Evolutionary conservation across 2,329 filamentous ascomycete genomes (phyloP).

Genomic region (Paraphoma chrysanthemicola): DNA sequence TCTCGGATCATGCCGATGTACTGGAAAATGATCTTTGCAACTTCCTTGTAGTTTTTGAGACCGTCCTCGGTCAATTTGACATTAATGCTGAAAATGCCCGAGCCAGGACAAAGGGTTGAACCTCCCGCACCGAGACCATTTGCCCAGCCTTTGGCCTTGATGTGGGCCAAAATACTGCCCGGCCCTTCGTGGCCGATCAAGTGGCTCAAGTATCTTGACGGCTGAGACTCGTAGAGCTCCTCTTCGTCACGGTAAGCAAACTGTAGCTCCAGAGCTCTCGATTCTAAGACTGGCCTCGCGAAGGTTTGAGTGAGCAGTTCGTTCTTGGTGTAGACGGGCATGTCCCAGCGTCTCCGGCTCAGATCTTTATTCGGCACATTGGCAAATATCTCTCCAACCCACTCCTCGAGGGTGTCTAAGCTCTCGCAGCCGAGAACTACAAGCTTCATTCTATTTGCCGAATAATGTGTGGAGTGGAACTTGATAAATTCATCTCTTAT

Average conservation of each 20-base stretch:
- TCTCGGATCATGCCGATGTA: conserved; percentile 89
- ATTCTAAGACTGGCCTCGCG: conserved; percentile 91
- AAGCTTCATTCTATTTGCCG: conserved; percentile 91
- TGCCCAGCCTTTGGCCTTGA: conserved; percentile 90
- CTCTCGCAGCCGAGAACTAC: conserved; percentile 83
- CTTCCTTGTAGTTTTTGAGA: conserved; percentile 79
- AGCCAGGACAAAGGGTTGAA: conserved; percentile 78
- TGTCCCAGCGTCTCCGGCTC: conserved; percentile 70
- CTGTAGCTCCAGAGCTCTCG: conserved; percentile 76
- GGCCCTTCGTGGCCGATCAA: conserved; percentile 92
- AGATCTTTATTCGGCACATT: conserved; percentile 83
- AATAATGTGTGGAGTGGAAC: conserved; percentile 89
- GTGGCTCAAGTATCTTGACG: conserved; percentile 85
- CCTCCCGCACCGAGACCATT: conserved; percentile 81
- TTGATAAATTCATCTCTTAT: conserved; percentile 91
- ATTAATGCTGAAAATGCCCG: conserved; percentile 79
- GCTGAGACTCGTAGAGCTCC: conserved; percentile 77
- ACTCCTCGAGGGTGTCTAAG: conserved; percentile 80
- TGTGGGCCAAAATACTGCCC: conserved; percentile 86
- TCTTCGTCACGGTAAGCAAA: conserved; percentile 91
- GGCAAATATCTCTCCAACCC: conserved; percentile 85
- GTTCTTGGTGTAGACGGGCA: conserved; percentile 65
- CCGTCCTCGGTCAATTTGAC: conserved; percentile 86
- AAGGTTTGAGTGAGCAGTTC: conserved; percentile 77
- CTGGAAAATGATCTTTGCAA: conserved; percentile 85